Base-by-base conservation (phyloP, 352 stramenopile species). In the Pythium dissotocum region DNA sequence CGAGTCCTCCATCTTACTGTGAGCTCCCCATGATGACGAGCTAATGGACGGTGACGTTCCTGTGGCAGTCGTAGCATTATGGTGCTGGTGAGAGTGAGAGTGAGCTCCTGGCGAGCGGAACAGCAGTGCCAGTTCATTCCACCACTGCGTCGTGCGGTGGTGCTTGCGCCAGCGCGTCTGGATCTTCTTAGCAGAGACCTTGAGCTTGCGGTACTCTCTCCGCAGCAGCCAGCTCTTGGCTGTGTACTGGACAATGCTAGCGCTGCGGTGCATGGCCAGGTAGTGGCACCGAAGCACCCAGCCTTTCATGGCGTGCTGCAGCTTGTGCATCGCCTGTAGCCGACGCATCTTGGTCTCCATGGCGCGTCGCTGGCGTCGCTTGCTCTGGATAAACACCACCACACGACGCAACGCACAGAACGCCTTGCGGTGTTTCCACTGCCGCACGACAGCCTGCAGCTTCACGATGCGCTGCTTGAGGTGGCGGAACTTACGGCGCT, bases 391-490 rank as follows among this genome's bases (percentile, higher is more conserved):
- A 28, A 62, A 74, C 10, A 88, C 67, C 8, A 81, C 59, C 21
- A 70, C 55, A 38, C 32, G 53, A 8, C 72, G 72, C 21, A 87
- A 35, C 0, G 57, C n/a, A 0, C 63, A 6, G 40, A 80, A 90
- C 8, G 59, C 65, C 35, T 71, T 61, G 13, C 71, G 72, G 16
- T 76, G 69, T 30, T 75, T 70, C 70, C 79, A 86, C 57, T 83
- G 78, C 0, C 86, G 75, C 33, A 85, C 73, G 13, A 90, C 66
- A 8, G 86, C 80, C 58, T 95, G 87, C 2, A 85, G 67, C 46
- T 80, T 83, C 0, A 91, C 81, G n/a, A 95, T 77, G 9, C 78
- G 67, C 6, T 72, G 48, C 70, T 95, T 93, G n/a, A 93, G 70
- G 26, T 67, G 62, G 28, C 72, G 76, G 57, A 95, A 95, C 54